A percentile compares a stretch with the other conserved stretches of the same genome.
Conservation (phyloP, 2,329 filamentous ascomycete genomes). For the Dothiorella sarmentorum region DNA sequence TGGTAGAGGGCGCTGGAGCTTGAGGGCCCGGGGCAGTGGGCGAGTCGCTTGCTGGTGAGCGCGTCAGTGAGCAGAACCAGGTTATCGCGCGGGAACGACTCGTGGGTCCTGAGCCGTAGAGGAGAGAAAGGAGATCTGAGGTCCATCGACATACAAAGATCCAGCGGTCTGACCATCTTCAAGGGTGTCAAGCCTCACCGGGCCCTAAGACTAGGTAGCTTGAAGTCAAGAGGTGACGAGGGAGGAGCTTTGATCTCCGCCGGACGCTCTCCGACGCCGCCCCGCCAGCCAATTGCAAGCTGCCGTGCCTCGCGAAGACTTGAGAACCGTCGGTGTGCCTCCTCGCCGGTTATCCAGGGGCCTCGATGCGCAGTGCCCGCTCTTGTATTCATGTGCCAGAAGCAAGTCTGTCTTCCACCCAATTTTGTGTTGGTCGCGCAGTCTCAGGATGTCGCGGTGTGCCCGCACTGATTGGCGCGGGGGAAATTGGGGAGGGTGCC, state of each 20-base stretch:
- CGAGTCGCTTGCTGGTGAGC: constrained; percentile 14
- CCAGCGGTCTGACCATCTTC: constrained; percentile 19
- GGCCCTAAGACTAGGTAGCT: constrained; percentile 20
- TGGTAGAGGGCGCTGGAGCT: constrained; percentile 6
- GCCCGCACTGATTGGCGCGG: constrained; percentile 5
- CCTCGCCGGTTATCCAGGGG: constrained; percentile 1
- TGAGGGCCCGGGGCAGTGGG: constrained; percentile 1
- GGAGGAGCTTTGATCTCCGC: constrained; percentile 17
- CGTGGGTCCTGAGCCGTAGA: background rate
- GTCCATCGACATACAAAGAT: constrained; percentile 15
- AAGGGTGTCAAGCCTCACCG: constrained; percentile 17
- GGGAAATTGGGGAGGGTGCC: background rate
- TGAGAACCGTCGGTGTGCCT: constrained; percentile 12
- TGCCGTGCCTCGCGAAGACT: background rate
- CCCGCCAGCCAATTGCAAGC: constrained; percentile 10
- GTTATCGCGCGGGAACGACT: background rate
- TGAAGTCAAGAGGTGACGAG: constrained; percentile 19
- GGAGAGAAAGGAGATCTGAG: constrained; percentile 13
- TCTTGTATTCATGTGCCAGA: background rate
- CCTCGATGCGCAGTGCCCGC: background rate
- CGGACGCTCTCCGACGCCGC: constrained; percentile 12
- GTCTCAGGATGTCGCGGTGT: background rate
- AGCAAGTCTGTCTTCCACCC: background rate
- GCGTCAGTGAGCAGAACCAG: constrained; percentile 3
- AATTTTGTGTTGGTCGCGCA: background rate